These are phyloP conservation scores for Hygrocybe coccinea DNA, from an alignment of 768 basidiomycete genomes.

Conservation along the genomic window DNA sequence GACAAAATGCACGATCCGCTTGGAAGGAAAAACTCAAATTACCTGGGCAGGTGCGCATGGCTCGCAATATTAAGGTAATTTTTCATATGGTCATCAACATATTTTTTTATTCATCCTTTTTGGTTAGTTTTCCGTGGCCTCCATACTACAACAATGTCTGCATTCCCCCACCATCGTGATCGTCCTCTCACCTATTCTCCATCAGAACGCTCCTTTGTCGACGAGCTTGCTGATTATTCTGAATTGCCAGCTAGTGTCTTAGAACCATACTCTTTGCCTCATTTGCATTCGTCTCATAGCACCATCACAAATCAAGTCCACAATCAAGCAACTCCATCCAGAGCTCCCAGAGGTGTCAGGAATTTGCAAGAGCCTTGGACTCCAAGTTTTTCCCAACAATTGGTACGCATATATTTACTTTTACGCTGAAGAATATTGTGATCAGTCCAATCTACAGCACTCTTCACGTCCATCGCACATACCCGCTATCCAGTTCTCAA, in stretches of 20 bases:
- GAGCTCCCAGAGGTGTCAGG: background rate
- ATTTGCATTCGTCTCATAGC: background rate
- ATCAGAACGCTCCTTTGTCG: background rate
- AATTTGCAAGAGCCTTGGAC: background rate
- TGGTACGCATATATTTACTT: too few relatives aligned
- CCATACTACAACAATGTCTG: background rate
- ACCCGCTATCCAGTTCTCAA: background rate
- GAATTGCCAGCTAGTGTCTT: background rate
- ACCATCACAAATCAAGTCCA: background rate
- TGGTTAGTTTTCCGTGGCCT: background rate
- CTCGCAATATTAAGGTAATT: constrained; percentile 5
- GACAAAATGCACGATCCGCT: constrained; percentile 19
- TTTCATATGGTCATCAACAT: background rate
- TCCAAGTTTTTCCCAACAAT: too few relatives aligned
- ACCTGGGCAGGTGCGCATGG: background rate
- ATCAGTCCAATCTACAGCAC: background rate
- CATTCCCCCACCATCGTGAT: background rate
- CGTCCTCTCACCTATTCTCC: background rate
- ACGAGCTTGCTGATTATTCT: background rate
- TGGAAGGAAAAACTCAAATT: constrained; percentile 19
- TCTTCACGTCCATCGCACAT: background rate
- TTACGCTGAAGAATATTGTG: background rate
- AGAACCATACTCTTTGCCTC: background rate
- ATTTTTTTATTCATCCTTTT: background rate
- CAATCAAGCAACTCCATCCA: background rate